Base-by-base conservation (phyloP, 148 eudicot species). In the Vaccinium macrocarpon region DNA sequence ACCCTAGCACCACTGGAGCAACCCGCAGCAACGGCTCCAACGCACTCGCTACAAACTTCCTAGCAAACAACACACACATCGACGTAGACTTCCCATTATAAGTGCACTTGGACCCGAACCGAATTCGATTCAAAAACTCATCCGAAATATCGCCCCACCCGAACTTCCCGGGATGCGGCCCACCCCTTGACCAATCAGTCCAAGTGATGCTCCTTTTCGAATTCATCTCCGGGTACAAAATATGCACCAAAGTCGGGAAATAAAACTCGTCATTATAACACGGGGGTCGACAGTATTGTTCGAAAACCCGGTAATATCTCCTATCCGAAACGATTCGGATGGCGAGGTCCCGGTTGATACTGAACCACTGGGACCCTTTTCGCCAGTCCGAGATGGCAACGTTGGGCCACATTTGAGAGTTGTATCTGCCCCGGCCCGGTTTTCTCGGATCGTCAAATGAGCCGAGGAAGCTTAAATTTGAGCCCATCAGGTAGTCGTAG, bases 301-400 rank as follows among this genome's bases (percentile, higher is more conserved):
- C 38, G 32, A 95, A 95, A 79, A 89, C 11, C 0, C 29, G 46
- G 70, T 92, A 93, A 64, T 95, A 95, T 73, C 86, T 90, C 2
- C 11, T 23, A 35, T 95, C 98, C 0, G 89, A 83, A 0, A 91
- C 59, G 49, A 93, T 82, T 4, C 64, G 74, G 15, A 86, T 64
- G 49, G 97, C 95, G 0, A 93, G 81, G 8, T 90, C 87, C 5
- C 94, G 92, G 8, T 85, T 78, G 32, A 88, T 61, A 48, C 90
- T 91, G 48, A 94, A 92, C 98, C 98, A 94, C 64, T 94, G 98
- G 3, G 96, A 88, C 48, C 95, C 97, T 86, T 93, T 93, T 53
- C 98, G 85, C 95, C 97, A 93, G 13, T 91, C 84, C 25, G 85
- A 27, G 46, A 92, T 23, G 72, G 88, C 88, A 81, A 93, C 75